Evolutionary conservation across 2,329 filamentous ascomycete species (phyloP).

Genomic region (Cryoendolithus antarcticus): DNA sequence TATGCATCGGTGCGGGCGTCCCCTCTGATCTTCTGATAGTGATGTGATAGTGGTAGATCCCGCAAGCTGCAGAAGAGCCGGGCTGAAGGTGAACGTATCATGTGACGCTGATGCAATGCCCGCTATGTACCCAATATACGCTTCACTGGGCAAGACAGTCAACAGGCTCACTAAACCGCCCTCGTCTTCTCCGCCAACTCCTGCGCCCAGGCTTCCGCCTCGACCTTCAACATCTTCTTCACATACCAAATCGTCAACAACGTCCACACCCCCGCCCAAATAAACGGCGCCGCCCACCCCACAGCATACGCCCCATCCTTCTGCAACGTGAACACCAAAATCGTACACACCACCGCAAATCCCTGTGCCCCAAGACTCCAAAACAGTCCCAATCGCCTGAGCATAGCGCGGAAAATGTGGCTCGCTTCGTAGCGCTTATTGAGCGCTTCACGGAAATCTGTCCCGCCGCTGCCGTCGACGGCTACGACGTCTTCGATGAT

Average conservation of each 20-base stretch:
- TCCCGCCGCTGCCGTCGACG: constrained; percentile 41
- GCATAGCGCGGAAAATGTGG: constrained; percentile 41
- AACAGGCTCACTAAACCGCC: too few relatives aligned
- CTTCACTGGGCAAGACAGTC: too few relatives aligned
- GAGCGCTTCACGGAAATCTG: constrained; percentile 39
- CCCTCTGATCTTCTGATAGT: too few relatives aligned
- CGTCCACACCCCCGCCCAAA: constrained; percentile 38
- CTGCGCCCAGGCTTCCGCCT: constrained; percentile 23
- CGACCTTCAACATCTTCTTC: constrained; percentile 23
- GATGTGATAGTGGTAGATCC: too few relatives aligned
- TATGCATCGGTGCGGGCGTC: too few relatives aligned
- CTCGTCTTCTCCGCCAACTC: constrained; percentile 18
- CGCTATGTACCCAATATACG: too few relatives aligned
- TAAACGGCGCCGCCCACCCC: constrained; percentile 38
- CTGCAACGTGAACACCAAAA: constrained; percentile 35
- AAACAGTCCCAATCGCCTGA: constrained; percentile 39
- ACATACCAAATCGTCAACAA: constrained; percentile 35
- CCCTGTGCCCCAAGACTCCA: constrained; percentile 37
- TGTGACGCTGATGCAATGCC: too few relatives aligned
- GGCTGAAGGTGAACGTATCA: too few relatives aligned
- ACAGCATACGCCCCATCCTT: constrained; percentile 37
- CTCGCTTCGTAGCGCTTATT: constrained; percentile 42
- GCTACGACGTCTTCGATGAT: constrained; percentile 43
- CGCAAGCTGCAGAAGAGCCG: too few relatives aligned
- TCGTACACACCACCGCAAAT: constrained; percentile 29